These are phyloP conservation scores for Nephelium lappaceum DNA, from an alignment of 345 rosid genomes.

Conservation along the genomic window DNA sequence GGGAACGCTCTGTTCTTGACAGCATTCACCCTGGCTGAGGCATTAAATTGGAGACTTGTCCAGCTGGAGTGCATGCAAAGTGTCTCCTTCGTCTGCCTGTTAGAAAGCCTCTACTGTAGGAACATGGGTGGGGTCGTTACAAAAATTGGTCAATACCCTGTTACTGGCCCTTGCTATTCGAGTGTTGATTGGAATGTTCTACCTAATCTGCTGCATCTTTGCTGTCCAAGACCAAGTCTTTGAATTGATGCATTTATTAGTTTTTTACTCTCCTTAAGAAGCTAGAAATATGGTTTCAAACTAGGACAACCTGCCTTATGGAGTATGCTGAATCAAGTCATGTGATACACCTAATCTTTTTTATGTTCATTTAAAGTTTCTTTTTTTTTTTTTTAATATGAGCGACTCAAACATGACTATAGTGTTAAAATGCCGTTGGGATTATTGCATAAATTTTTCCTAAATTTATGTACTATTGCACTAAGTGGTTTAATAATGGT, in stretches of 20 bases:
- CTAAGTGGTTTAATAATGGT: no score
- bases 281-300: not conserved
- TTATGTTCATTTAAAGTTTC: no score
- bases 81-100: no score
- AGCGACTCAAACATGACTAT: no score
- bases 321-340: not conserved
- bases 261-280: not conserved
- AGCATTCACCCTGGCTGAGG: not conserved
- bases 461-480: no score
- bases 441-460: no score
- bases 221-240: not conserved
- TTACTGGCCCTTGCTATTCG: not conserved
- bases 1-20: not conserved
- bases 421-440: no score
- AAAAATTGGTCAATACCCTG: not conserved
- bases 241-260: not conserved
- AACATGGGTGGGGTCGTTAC: not conserved
- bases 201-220: not conserved
- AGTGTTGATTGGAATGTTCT: not conserved
- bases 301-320: not conserved
- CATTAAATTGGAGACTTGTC: not conserved
- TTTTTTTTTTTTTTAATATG: no score
- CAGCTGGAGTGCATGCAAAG: not conserved
- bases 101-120: no score
- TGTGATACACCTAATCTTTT: no score